Base-by-base conservation (phyloP, 1,139 yeast genomes). In the Debaryomyces nepalensis region DNA sequence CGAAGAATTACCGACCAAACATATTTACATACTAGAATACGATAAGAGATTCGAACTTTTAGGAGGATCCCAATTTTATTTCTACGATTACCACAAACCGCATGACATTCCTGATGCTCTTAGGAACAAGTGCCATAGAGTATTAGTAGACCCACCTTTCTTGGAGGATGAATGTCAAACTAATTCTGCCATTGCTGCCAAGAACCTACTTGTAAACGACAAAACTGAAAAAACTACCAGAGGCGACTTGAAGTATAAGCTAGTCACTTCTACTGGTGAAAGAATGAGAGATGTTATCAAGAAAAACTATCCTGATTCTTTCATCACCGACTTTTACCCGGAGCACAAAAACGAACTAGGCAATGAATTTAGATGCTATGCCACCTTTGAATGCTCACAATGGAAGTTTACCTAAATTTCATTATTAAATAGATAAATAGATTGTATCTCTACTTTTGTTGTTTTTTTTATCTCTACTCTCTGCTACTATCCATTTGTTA, bases 111-210 rank as follows among this genome's bases (percentile, higher is more conserved):
- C 88, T n/a, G 70, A 66, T 1, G 67, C 70, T 34, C 66, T 87
- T 35, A 72, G 70, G 49, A 78, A 85, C 36, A 81, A 77, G 52
- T 84, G 87, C 41, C 84, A 89, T 57, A 68, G 95, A 50, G 59
- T 88, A n/a, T 65, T 90, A 45, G 81, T 89, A 10, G 97, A 90
- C 60, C 97, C 97, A 1, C 97, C 97, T 20, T 90, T 87, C 55
- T 68, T 90, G 45, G 88, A 87, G 50, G 81, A 76, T 34, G 89
- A 84, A 40, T 89, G 97, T 55, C 97, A 90, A 61, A 68, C 79
- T 10, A 87, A 86, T 52, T 84, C 88, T 1, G 77, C 95, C 0
- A 57, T 73, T 35, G 84, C 95, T 3, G 95, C 93, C 0, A 71
- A 81, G 32, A 75, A 79, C 37, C 63, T 89, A 38, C 60, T 86